phyloP scores from a whole-genome alignment of 208 protist genomes.

The Phytomonas sp. region DNA sequence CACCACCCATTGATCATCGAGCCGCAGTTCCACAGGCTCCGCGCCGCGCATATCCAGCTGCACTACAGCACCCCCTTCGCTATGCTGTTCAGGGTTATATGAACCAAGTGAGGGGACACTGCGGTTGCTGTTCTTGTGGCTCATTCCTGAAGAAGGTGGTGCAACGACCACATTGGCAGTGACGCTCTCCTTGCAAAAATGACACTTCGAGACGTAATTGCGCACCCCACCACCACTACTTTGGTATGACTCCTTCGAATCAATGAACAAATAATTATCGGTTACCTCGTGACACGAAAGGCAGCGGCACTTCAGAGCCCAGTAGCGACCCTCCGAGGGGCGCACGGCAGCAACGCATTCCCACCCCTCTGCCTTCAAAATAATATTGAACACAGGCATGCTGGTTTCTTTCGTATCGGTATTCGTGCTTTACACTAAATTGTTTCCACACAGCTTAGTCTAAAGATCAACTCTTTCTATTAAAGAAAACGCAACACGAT shows the following conservation, averaged over 20 bases:
- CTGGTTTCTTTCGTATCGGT: not conserved
- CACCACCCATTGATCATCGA: conserved; percentile 59
- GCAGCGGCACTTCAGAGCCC: conserved; percentile 54
- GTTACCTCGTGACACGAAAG: conserved; percentile 41
- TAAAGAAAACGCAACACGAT: not conserved
- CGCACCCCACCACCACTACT: conserved; percentile 43
- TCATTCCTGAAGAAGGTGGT: not conserved
- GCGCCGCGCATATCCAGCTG: conserved; percentile 57
- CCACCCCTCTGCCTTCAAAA: conserved; percentile 40
- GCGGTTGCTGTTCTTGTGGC: not conserved
- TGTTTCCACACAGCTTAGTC: not conserved
- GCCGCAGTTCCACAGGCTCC: conserved; percentile 42
- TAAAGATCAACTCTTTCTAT: not conserved
- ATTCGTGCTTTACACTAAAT: not conserved
- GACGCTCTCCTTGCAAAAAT: conserved; percentile 41
- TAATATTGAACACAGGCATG: conserved; percentile 56
- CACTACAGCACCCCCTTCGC: conserved; percentile 15
- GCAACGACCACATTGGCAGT: conserved; percentile 26
- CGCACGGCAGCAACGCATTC: conserved; percentile 36
- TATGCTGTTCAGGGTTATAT: conserved; percentile 6
- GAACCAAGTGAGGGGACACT: conserved; percentile 16
- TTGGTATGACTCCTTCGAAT: conserved; percentile 28
- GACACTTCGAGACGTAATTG: conserved; percentile 46
- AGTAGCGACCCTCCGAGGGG: conserved; percentile 23
- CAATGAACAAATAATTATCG: conserved; percentile 39